phyloP scores from a whole-genome alignment of 2,329 filamentous ascomycete species.

The Apiospora phragmitis region DNA sequence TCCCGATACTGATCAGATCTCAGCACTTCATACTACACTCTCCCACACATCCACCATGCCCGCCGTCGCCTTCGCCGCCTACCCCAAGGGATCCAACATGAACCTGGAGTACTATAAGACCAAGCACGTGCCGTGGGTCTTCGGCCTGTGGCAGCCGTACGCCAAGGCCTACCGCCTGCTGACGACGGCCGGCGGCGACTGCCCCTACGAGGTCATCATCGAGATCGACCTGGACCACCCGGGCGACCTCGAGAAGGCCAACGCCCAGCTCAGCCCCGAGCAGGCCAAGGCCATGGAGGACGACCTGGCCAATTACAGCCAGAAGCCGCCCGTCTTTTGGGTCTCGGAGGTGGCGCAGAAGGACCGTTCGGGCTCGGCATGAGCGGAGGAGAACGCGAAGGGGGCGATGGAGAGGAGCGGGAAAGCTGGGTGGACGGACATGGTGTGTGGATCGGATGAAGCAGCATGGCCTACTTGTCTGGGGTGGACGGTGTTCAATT shows the following conservation, averaged over 20 bases:
- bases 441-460: not conserved
- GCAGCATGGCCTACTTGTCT: not conserved
- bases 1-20: not conserved
- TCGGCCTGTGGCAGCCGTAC: conserved; percentile 10
- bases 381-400: too few species aligned
- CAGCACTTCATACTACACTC: not conserved
- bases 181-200: not conserved
- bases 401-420: not conserved
- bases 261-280: not conserved
- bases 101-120: conserved; percentile 18
- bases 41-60: not conserved
- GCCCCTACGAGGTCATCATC: conserved; percentile 16
- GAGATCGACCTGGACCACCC: conserved; percentile 13
- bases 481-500: too few species aligned
- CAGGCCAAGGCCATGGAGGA: conserved; percentile 12
- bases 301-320: conserved; percentile 16
- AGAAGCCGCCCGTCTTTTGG: conserved; percentile 13
- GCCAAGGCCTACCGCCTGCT: conserved; percentile 12
- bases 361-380: not conserved
- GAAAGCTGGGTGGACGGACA: not conserved
- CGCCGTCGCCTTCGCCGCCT: conserved; percentile 14
- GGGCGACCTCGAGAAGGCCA: conserved; percentile 13
- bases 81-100: conserved; percentile 16
- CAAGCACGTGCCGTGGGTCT: conserved; percentile 15
- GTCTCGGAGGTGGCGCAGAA: conserved; percentile 10